Evolutionary conservation across 768 basidiomycete species (phyloP).

Genomic region (Tulasnella sp.): DNA sequence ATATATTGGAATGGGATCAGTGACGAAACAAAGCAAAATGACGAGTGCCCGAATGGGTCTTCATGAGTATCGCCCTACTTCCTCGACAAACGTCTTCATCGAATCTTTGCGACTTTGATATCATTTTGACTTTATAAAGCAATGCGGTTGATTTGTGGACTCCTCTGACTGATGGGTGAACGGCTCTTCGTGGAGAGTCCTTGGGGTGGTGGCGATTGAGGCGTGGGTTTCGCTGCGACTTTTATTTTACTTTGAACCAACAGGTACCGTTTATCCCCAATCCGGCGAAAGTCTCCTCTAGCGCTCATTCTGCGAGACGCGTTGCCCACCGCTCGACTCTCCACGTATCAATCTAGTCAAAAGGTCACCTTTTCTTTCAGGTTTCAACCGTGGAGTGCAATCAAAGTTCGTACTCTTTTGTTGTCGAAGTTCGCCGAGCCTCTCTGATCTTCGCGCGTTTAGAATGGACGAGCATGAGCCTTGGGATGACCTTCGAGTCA

Average conservation of each 20-base stretch:
- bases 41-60: background rate
- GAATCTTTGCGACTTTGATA: too few species aligned
- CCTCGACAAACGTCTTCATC: too few species aligned
- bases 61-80: background rate
- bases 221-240: background rate
- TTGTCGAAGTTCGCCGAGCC: background rate
- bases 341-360: background rate
- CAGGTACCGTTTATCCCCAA: background rate
- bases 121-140: background rate
- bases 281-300: background rate
- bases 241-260: background rate
- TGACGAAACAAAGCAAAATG: background rate
- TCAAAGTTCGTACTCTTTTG: background rate
- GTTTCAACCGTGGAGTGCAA: background rate
- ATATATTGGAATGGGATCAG: conserved; percentile 2
- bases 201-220: too few species aligned
- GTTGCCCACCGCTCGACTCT: background rate
- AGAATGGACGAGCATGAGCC: background rate
- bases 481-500: background rate
- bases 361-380: background rate
- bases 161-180: too few species aligned
- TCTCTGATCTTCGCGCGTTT: background rate
- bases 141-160: too few species aligned
- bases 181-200: too few species aligned
- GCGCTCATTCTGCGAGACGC: too few species aligned